Evolutionary conservation across 257 asterid species (phyloP), one percentile per base, ranked within the genome.

Genomic region (Solanum virginianum): DNA sequence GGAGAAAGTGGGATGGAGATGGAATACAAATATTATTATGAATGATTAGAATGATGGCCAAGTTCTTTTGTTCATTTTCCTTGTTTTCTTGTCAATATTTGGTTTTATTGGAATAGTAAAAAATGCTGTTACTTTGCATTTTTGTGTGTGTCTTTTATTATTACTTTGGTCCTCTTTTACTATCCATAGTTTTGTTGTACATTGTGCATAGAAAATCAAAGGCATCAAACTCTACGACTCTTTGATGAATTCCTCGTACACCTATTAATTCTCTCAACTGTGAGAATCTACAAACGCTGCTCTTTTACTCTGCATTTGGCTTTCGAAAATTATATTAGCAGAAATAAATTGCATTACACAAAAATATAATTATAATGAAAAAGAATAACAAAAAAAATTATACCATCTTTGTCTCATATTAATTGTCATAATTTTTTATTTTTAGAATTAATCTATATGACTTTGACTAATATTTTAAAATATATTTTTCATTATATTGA

Each of bases 161-260:
- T 16, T 79, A 59, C 84, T 41, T 57, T 47, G 10, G 17, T 45
- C 22, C 32, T 62, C 10, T 56, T 54, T 75, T 56, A n/a, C 43
- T 17, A 26, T 45, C 47, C 62, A 24, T 66, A 20, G 16, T 36
- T 54, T 84, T 0, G 68, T 65, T 80, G 87, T 82, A 51, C 89
- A 83, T 85, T 82, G 83, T 85, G 85, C 51, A 83, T 83, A 17
- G 36, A 66, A 84, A 70, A 81, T 26, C 54, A 29, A 59, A 24
- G 16, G 49, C 66, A 84, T 65, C 45, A 20, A 59, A 26, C 32
- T 22, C 62, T 65, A 68, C 54, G 72, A 57, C 12, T 49, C 60
- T 5, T 7, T 69, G 43, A 36, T 45, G 84, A 36, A 36, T 83
- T 88, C 90, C 87, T 89, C 88, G 89, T 89, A 86, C 41, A 5